Conservation (phyloP, 106 monocot species). For the Acanthochlamys bracteata region DNA sequence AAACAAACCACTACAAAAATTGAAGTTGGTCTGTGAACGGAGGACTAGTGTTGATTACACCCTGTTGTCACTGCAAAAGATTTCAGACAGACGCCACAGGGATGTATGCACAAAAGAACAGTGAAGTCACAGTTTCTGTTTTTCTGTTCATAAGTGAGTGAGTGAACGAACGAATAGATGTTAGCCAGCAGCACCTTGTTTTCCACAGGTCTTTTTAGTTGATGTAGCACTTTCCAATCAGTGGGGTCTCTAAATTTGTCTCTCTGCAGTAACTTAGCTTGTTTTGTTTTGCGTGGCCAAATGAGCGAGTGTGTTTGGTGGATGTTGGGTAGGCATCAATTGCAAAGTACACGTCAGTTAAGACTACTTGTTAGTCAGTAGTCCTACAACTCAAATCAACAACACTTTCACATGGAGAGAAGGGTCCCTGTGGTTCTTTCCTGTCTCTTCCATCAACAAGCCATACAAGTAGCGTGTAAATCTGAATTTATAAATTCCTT, state of each 20-base stretch:
- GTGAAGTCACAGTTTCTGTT: too few species aligned
- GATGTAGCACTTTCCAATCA: background rate
- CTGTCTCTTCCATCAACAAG: too few species aligned
- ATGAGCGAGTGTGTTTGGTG: too few species aligned
- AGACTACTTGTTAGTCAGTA: too few species aligned
- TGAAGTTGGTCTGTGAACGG: too few species aligned
- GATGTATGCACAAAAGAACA: background rate
- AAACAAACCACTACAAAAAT: too few species aligned
- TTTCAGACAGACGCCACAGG: background rate
- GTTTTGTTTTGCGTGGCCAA: too few species aligned
- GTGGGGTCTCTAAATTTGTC: background rate
- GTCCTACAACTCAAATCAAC: background rate
- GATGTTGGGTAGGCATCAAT: too few species aligned
- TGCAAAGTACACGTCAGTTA: background rate
- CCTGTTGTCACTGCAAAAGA: too few species aligned
- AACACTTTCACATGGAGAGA: slow-evolving; percentile 4
- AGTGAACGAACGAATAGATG: background rate
- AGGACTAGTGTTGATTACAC: too few species aligned
- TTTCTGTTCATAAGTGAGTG: background rate
- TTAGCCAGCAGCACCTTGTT: background rate
- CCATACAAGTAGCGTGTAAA: too few species aligned
- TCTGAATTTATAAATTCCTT: too few species aligned
- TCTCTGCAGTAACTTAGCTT: background rate
- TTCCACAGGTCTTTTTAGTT: background rate
- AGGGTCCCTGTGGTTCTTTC: background rate